A percentile compares a stretch with the other conserved stretches of the same genome.
Conservation (phyloP, 2,329 filamentous ascomycete genomes). For the Drechslerella coelobrocha region DNA sequence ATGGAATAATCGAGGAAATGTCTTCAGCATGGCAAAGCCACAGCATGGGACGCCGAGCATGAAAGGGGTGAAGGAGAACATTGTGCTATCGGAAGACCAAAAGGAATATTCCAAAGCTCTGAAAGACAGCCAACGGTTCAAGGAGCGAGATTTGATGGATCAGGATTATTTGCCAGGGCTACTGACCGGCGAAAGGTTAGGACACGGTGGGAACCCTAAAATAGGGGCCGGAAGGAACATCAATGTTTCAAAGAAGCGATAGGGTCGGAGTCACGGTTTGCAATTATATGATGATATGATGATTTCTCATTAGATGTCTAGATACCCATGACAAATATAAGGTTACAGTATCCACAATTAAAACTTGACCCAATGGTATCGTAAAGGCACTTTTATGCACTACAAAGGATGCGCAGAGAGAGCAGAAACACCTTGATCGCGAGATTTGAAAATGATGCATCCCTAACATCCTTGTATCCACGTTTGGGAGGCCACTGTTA, state of each 20-base stretch:
- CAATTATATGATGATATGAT: neutral
- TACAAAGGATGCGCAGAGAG: neutral
- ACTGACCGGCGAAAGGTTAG: slow-evolving; percentile 73
- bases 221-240: slow-evolving; percentile 81
- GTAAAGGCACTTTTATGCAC: neutral
- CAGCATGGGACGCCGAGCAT: slow-evolving; percentile 80
- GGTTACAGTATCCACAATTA: neutral
- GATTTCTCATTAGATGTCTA: neutral
- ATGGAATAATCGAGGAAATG: slow-evolving; percentile 91
- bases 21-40: slow-evolving; percentile 91
- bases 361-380: neutral
- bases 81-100: slow-evolving; percentile 93
- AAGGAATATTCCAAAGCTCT: slow-evolving; percentile 80
- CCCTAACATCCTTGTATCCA: too few species aligned
- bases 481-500: too few species aligned
- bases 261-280: slow-evolving; percentile 54
- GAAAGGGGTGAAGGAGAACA: slow-evolving; percentile 82
- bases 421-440: too few species aligned
- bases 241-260: slow-evolving; percentile 75
- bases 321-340: slow-evolving; percentile 6
- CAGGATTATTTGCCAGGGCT: slow-evolving; percentile 89
- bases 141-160: slow-evolving; percentile 87
- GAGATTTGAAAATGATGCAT: too few species aligned
- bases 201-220: slow-evolving; percentile 71
- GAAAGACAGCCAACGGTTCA: slow-evolving; percentile 68